phyloP scores from a whole-genome alignment of 116 monocot genomes.

The Posidonia oceanica region DNA sequence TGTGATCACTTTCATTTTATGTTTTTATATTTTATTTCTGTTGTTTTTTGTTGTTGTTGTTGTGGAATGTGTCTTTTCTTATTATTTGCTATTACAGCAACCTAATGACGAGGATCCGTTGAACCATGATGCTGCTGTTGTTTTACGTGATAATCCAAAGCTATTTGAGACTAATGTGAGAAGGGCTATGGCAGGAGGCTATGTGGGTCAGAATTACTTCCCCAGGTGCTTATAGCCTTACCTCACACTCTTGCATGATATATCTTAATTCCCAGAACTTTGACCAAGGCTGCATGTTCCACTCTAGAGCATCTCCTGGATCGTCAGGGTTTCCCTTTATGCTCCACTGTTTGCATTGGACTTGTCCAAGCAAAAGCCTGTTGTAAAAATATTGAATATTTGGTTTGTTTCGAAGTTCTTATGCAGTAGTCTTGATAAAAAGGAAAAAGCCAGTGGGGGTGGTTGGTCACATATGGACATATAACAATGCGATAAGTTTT shows the following conservation, averaged over 20 bases:
- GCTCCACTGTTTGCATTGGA: not conserved
- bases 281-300: not conserved
- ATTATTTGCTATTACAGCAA: constrained; percentile 37
- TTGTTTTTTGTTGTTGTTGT: too few relatives aligned
- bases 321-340: not conserved
- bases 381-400: constrained; percentile 1
- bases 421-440: too few relatives aligned
- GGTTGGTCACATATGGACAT: too few relatives aligned
- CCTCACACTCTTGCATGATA: not conserved
- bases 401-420: too few relatives aligned
- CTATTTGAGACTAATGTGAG: constrained; percentile 78
- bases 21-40: too few relatives aligned
- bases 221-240: constrained; percentile 46
- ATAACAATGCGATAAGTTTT: too few relatives aligned
- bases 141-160: constrained; percentile 76
- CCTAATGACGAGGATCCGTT: constrained; percentile 95
- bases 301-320: not conserved
- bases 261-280: not conserved
- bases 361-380: not conserved
- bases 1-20: too few relatives aligned
- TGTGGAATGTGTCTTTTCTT: not conserved
- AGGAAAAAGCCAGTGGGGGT: too few relatives aligned
- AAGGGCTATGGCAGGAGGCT: constrained; percentile 82
- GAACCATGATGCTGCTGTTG: constrained; percentile 80
- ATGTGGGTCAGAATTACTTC: constrained; percentile 64